Conservation (phyloP, 495 filamentous ascomycete species). For the Neurospora intermedia region DNA sequence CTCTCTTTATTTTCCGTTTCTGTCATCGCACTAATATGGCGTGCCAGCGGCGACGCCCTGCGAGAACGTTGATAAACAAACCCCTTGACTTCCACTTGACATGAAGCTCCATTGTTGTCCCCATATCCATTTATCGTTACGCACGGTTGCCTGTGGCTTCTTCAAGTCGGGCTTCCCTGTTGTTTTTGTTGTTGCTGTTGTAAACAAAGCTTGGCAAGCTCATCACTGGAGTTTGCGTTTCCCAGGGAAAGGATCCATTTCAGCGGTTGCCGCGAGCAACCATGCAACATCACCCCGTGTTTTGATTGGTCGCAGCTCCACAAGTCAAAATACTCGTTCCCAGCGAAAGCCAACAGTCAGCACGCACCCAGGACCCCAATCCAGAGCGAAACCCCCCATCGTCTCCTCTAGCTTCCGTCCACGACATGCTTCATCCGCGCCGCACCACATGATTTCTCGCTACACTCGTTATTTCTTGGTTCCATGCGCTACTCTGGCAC, state of each 20-base stretch:
- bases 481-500: slow-evolving; percentile 22
- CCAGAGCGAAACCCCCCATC: neutral
- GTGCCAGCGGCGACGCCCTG: neutral
- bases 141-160: neutral
- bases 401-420: neutral
- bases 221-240: neutral
- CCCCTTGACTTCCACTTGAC: neutral
- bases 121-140: neutral
- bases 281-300: neutral
- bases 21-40: neutral
- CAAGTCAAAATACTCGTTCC: slow-evolving; percentile 19
- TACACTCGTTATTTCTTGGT: slow-evolving; percentile 13
- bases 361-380: slow-evolving; percentile 3
- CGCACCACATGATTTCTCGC: slow-evolving; percentile 13
- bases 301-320: slow-evolving; percentile 13
- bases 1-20: neutral
- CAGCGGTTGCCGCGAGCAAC: slow-evolving; percentile 19
- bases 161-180: neutral
- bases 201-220: slow-evolving; percentile 1
- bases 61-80: neutral
- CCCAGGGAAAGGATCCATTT: neutral
- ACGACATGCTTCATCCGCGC: slow-evolving; percentile 15
- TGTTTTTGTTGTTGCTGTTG: neutral
- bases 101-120: neutral
- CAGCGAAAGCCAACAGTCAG: slow-evolving; percentile 9